A percentile compares a stretch with the other conserved stretches of the same genome.
phyloP scores from a whole-genome alignment of 129 eudicot species.

The Kitagawia praeruptora region DNA sequence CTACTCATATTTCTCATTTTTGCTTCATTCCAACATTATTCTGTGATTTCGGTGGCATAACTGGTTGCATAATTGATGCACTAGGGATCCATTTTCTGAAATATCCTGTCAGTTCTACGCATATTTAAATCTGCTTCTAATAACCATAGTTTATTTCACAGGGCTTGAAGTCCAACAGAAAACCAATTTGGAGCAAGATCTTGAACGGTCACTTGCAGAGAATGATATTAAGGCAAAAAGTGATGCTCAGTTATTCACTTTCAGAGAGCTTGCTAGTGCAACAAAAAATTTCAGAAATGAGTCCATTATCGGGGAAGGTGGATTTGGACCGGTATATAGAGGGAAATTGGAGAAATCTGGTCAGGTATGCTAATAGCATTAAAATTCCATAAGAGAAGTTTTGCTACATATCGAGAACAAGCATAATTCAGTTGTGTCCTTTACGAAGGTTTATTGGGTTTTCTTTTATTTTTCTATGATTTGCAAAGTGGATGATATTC shows the following conservation, averaged over 20 bases:
- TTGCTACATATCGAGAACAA: not conserved
- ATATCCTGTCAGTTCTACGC: not conserved
- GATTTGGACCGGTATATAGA: slow-evolving; percentile 58
- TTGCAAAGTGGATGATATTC: not conserved
- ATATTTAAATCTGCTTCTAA: not conserved
- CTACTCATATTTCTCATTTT: not conserved
- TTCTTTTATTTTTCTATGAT: not conserved
- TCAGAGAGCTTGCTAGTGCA: slow-evolving; percentile 56
- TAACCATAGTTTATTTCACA: not conserved
- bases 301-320: slow-evolving; percentile 58
- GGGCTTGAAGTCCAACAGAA: slow-evolving; percentile 7
- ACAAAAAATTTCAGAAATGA: slow-evolving; percentile 49
- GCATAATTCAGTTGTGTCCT: not conserved
- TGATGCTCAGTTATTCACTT: slow-evolving; percentile 25
- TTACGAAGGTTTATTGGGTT: not conserved
- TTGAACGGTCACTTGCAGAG: slow-evolving; percentile 12
- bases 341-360: slow-evolving; percentile 33
- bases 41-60: not conserved
- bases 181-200: not conserved
- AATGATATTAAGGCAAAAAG: slow-evolving; percentile 17
- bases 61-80: not conserved
- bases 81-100: too few relatives aligned
- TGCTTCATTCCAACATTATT: not conserved
- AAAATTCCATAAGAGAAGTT: not conserved
- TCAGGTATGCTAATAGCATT: slow-evolving; percentile 24